Evolutionary conservation across 2,329 filamentous ascomycete genomes (phyloP), one percentile per base, ranked within the genome.

Genomic region (Colletotrichum magnum): DNA sequence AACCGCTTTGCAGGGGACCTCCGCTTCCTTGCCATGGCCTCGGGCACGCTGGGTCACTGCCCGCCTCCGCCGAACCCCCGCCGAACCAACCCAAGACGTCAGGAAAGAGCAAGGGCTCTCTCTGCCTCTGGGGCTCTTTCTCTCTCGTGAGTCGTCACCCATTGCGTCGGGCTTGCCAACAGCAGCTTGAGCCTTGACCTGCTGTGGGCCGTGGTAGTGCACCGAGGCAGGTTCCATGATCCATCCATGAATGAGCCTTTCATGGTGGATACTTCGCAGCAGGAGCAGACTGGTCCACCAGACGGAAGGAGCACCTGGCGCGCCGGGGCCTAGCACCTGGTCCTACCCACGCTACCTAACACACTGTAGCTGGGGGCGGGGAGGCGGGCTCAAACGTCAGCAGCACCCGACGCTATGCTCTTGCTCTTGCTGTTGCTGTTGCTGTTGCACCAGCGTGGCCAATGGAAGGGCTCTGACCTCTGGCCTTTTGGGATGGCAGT

Each of bases 401-500:
- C 64, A 68, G 51, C 32, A 36, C 32, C 32, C 32, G 32, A 36
- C 32, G 32, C 32, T 24, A 24, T 24, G 21, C 21, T 24, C 21
- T 36, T 36, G 32, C 32, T 36, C 7, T 36, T 36, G 32, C 32
- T 36, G 32, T 36, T 36, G 24, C 64, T 51, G 21, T 18, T 58
- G 51, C 45, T 48, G 48, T 66, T 57, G 64, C 64, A 65, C 60
- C n/a, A 21, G 56, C 15, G 41, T n/a, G 32, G 9, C 32, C 32
- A 36, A 36, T 36, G 32, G 32, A 9, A 47, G 41, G 41, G 13
- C 24, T 9, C 43, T n/a, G 32, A 28, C 36, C 57, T n/a, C 16
- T 43, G 13, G 41, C 6, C 13, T 43, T 24, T 66, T 66, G 67
- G 63, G 67, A 69, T 69, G 67, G 62, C 67, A 69, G 62, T 57